Base-by-base conservation (phyloP, 352 stramenopile genomes). In the Phytophthora foliorum region DNA sequence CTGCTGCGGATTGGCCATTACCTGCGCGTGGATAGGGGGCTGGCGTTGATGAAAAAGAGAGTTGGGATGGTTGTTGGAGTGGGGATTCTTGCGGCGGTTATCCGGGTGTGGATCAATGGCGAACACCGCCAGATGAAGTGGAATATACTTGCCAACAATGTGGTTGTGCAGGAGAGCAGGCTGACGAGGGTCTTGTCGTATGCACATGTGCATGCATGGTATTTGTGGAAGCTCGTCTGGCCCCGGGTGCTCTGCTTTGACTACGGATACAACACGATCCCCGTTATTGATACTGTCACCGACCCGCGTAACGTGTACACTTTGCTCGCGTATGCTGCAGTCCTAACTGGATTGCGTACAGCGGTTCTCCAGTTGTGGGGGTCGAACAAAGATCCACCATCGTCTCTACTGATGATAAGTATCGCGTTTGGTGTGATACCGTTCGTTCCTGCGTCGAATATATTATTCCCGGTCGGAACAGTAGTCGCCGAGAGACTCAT, bases 371-470 rank as follows among this genome's bases (percentile, higher is more conserved):
- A 86, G 24, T 32, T 60, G 14, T 60, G 41, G 5, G 42, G 55
- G 31, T 63, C 57, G 1, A 67, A 9, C 5, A 31, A 55, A 54
- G 19, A 53, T 8, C 24, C 77, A 36, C 19, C 68, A 4, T 72
- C 65, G 8, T 72, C 81, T 10, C 41, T 90, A 10, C 44, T 92
- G 11, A 58, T 91, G 55, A 72, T 79, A 49, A 75, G 85, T 41
- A 88, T 92, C 31, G 77, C 78, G 6, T 88, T 98, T 62, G 82
- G 85, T 10, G 67, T 90, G 6, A 73, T 98, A 11, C 89, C 93
- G 9, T 98, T 98, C 67, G 36, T 98, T 1, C 94, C 94, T 13
- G 93, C 88, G 19, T 94, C 89, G n/a, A 97, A 98, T 55, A 32
- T 97, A 13, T 61, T 98, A 21, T 96, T 98, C 51, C 90, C 93